Conservation (phyloP, 805 yeast genomes). For the Suhomyces vadensis region DNA sequence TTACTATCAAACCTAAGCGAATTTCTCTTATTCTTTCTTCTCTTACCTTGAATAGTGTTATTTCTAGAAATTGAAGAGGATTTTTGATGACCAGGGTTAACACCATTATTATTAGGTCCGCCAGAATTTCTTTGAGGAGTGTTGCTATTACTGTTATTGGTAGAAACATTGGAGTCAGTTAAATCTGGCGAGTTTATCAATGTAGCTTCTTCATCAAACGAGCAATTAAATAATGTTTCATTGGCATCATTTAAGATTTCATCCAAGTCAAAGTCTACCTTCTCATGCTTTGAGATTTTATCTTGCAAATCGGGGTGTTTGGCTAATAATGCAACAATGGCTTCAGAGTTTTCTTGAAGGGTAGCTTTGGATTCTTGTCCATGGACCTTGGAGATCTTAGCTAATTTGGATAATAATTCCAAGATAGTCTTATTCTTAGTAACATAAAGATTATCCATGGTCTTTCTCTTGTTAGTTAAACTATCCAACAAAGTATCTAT, state of each 20-base stretch:
- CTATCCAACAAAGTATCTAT: constrained; percentile 51
- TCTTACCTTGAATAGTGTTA: constrained; percentile 23
- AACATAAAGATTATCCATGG: constrained; percentile 50
- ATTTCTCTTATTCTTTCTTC: constrained; percentile 36
- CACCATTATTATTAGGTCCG: constrained; percentile 3
- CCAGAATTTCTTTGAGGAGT: constrained; percentile 6
- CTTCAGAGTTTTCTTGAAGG: constrained; percentile 47
- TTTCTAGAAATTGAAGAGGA: constrained; percentile 15
- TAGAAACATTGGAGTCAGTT: constrained; percentile 7
- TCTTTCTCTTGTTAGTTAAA: constrained; percentile 46
- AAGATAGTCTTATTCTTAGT: constrained; percentile 47
- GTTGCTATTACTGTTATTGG: constrained; percentile 7
- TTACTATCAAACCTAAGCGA: constrained; percentile 32
- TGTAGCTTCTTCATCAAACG: constrained; percentile 38
- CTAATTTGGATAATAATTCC: constrained; percentile 45
- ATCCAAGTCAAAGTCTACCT: constrained; percentile 34
- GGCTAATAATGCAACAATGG: constrained; percentile 41
- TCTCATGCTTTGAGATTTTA: constrained; percentile 27
- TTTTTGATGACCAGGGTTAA: constrained; percentile 8
- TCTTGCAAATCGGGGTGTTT: constrained; percentile 38
- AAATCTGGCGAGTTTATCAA: constrained; percentile 20
- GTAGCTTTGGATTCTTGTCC: constrained; percentile 49
- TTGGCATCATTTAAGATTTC: constrained; percentile 34
- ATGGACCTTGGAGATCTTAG: constrained; percentile 46
- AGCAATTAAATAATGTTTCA: constrained; percentile 29